Base-by-base conservation (phyloP, 441 rosid genomes). In the Macaranga tanarius region DNA sequence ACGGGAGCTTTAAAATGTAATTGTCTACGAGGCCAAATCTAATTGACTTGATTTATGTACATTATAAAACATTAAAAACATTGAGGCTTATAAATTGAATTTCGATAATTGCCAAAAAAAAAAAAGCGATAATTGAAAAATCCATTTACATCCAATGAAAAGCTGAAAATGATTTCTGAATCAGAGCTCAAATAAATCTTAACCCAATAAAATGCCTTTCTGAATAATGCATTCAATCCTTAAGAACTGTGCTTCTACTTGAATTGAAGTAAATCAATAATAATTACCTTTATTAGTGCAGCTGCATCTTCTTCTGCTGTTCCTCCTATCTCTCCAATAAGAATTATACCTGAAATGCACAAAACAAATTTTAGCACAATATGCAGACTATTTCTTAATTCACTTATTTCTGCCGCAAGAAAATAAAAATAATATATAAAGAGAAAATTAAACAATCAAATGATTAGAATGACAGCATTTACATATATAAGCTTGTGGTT, bases 291-390 rank as follows among this genome's bases (percentile, higher is more conserved):
- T 51, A 92, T 90, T 70, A 90, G 78, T 54, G 90, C 86, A 76
- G 98, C 98, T 76, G 96, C 98, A 86, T 92, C 96, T 81, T 92
- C 98, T 83, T 92, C 98, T 22, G 98, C 98, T 71, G 98, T 92
- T 58, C 98, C 98, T 52, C 98, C 98, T 9, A 92, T 92, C 83
- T 92, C 98, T 75, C 98, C 98, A 65, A 92, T 92, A 66, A 90
- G 89, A 79, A 90, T 62, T 5, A 90, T 89, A 72, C 97, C 96
- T 90, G 89, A 76, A 82, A 74, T 45, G 71, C 19, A 59, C 15
- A 28, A 7, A 34, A 47, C 5, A 31, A 28, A 8, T 28, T 31
- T 70, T 25, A 60, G 38, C 66, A 52, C 22, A 44, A 57, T n/a
- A 38, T 7, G 6, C 13, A 62, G 28, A 22, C 26, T 38, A 3